Evolutionary conservation across 441 rosid genomes (phyloP).

Genomic region (Breynia disticha): DNA sequence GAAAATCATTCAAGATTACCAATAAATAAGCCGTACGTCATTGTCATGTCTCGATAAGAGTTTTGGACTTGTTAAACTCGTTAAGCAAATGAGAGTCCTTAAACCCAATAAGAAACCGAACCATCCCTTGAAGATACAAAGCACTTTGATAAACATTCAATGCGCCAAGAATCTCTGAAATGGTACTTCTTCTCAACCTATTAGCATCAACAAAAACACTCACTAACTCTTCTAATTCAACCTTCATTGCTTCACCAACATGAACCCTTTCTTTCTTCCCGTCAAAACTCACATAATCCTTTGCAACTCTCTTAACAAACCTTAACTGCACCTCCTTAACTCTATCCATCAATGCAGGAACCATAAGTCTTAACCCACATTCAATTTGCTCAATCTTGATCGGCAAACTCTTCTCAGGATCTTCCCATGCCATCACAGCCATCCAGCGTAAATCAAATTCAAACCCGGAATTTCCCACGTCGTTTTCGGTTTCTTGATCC

Average conservation of each 20-base stretch:
- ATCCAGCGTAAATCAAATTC: slow-evolving; percentile 28
- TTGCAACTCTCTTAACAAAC: slow-evolving; percentile 35
- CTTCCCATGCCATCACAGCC: slow-evolving; percentile 39
- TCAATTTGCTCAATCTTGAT: slow-evolving; percentile 61
- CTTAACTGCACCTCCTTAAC: slow-evolving; percentile 34
- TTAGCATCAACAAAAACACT: slow-evolving; percentile 56
- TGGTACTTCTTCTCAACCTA: slow-evolving; percentile 53
- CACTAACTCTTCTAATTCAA: slow-evolving; percentile 54
- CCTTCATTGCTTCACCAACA: slow-evolving; percentile 35
- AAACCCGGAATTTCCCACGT: neutral
- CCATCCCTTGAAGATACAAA: slow-evolving; percentile 64
- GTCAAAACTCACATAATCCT: slow-evolving; percentile 27
- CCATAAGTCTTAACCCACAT: slow-evolving; percentile 63
- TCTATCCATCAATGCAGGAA: slow-evolving; percentile 46
- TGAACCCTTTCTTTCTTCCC: slow-evolving; percentile 13
- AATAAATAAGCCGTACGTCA: neutral
- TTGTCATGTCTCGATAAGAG: slow-evolving; percentile 7
- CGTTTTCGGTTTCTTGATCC: slow-evolving; percentile 10
- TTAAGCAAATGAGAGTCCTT: slow-evolving; percentile 36
- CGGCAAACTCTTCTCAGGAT: slow-evolving; percentile 31
- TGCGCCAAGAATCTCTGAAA: slow-evolving; percentile 53
- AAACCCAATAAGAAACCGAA: slow-evolving; percentile 68
- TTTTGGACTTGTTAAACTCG: slow-evolving; percentile 31
- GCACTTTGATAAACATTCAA: slow-evolving; percentile 53
- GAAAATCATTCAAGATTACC: too few species aligned